These are phyloP conservation scores for Annulohypoxylon bovei DNA, from an alignment of 495 filamentous ascomycete genomes.

Conservation along the genomic window DNA sequence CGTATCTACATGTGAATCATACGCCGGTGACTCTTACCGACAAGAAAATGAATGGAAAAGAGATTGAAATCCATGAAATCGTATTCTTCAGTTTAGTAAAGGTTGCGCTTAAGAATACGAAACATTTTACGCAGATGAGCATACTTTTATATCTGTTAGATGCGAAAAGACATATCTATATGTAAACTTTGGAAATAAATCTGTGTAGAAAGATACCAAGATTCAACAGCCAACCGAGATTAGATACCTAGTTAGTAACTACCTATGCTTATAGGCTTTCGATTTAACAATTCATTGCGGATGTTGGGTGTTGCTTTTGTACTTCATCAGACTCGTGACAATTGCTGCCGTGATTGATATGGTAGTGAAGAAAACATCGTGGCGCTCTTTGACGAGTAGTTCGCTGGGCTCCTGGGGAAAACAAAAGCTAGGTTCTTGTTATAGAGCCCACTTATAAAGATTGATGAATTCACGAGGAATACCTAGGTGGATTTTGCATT, in stretches of 20 bases:
- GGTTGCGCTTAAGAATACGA: neutral
- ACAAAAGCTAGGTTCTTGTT: neutral
- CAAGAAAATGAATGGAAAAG: neutral
- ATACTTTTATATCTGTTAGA: neutral
- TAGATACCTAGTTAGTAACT: too few relatives aligned
- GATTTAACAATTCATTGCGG: too few relatives aligned
- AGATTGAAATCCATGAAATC: neutral
- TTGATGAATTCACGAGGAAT: neutral
- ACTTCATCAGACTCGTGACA: neutral
- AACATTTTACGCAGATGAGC: neutral
- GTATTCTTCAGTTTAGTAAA: too few relatives aligned
- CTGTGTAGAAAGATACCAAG: too few relatives aligned
- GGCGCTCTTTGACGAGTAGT: neutral
- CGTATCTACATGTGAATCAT: neutral
- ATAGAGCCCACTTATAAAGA: neutral
- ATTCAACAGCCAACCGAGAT: too few relatives aligned
- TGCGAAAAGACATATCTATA: too few relatives aligned
- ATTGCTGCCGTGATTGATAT: too few relatives aligned
- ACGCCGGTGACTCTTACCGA: slow-evolving; percentile 36
- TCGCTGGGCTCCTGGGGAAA: neutral
- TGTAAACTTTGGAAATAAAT: too few relatives aligned
- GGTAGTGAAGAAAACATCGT: neutral
- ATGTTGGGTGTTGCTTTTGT: neutral
- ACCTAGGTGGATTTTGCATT: neutral
- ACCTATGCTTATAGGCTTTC: too few relatives aligned